A percentile compares a stretch with the other conserved stretches of the same genome.
Conservation (phyloP, 2,329 filamentous ascomycete species). For the Xylaria sp. region DNA sequence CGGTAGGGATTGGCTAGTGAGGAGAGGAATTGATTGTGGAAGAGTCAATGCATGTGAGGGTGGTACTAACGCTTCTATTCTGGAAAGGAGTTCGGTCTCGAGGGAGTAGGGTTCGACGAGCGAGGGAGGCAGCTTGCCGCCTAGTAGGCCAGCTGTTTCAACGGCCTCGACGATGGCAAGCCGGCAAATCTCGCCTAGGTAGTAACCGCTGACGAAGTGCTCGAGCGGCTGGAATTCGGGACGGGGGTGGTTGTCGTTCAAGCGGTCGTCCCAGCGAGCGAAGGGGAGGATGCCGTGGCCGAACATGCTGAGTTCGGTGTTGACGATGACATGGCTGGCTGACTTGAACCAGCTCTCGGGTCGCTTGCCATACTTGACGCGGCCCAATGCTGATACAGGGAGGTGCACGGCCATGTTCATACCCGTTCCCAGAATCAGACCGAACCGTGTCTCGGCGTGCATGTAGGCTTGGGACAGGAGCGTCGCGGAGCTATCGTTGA, state of each 20-base stretch:
- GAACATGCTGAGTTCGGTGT: conserved; percentile 64
- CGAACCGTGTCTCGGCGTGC: conserved; percentile 54
- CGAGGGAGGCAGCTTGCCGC: conserved; percentile 51
- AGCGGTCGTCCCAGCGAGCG: conserved; percentile 54
- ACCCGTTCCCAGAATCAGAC: conserved; percentile 62
- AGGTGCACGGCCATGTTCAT: conserved; percentile 62
- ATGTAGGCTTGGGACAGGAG: conserved; percentile 59
- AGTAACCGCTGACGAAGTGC: conserved; percentile 56
- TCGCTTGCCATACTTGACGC: conserved; percentile 51
- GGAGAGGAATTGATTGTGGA: neutral
- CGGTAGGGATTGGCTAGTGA: neutral
- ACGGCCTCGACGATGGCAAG: conserved; percentile 55
- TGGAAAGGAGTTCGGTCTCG: conserved; percentile 55
- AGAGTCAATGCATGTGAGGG: neutral
- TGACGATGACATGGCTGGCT: conserved; percentile 59
- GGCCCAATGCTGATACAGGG: conserved; percentile 51
- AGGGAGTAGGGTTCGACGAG: conserved; percentile 51
- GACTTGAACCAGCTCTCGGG: conserved; percentile 52
- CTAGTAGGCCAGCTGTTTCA: conserved; percentile 48
- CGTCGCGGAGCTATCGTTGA: conserved; percentile 64
- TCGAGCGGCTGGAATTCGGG: conserved; percentile 41
- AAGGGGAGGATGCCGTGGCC: conserved; percentile 53
- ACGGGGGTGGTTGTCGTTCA: conserved; percentile 45
- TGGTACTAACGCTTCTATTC: conserved; percentile 49
- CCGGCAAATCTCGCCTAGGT: conserved; percentile 60